Evolutionary conservation across 495 filamentous ascomycete genomes (phyloP).

Genomic region (Talaromyces stipitatus): DNA sequence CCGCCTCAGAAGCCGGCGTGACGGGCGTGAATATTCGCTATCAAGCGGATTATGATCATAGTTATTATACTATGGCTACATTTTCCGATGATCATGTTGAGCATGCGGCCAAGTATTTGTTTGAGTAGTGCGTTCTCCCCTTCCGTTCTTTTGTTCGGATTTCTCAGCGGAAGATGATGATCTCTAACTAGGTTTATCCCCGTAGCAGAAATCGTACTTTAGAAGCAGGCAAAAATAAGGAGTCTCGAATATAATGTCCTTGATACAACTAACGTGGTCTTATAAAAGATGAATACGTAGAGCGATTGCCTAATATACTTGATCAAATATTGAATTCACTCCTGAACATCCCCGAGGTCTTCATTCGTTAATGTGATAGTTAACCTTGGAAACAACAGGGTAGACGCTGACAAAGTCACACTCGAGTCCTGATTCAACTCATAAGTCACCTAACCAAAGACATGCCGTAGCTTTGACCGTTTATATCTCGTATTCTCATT

Average conservation of each 20-base stretch:
- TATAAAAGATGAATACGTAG: too few species aligned
- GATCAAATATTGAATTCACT: too few species aligned
- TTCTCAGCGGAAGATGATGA: neutral
- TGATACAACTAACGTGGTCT: too few species aligned
- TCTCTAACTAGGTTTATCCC: neutral
- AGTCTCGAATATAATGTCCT: neutral
- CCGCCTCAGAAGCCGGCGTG: constrained; percentile 63
- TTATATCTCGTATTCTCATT: neutral
- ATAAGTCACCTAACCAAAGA: too few species aligned
- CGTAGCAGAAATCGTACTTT: neutral
- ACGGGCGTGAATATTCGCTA: constrained; percentile 64
- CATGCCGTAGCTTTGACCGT: too few species aligned
- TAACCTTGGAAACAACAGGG: too few species aligned
- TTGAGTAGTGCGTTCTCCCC: constrained; percentile 41
- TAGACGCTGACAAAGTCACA: too few species aligned
- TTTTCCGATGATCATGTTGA: constrained; percentile 88
- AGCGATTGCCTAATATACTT: too few species aligned
- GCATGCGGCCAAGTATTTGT: constrained; percentile 79
- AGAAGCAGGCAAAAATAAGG: neutral
- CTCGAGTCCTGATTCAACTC: too few species aligned
- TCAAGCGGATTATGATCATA: constrained; percentile 92
- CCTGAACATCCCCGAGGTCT: too few species aligned
- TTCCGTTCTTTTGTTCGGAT: constrained; percentile 10
- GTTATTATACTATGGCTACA: constrained; percentile 85
- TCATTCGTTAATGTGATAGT: too few species aligned